These are phyloP conservation scores for Oidium heveae DNA, from an alignment of 2,329 filamentous ascomycete species.

Conservation along the genomic window DNA sequence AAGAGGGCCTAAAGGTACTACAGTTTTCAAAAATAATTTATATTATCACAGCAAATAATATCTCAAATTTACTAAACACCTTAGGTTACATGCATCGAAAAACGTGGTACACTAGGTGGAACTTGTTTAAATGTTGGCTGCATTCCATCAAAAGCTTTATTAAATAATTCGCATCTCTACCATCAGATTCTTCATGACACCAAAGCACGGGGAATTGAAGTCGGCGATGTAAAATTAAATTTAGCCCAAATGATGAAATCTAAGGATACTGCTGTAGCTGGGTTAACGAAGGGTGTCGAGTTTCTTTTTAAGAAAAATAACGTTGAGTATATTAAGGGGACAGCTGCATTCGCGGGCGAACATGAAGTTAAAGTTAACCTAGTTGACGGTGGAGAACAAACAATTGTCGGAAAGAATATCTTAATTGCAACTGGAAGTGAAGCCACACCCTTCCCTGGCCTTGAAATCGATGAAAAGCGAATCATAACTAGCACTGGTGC, in stretches of 20 bases:
- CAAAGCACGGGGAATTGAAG: constrained; percentile 90
- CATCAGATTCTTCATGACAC: constrained; percentile 93
- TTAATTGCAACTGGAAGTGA: constrained; percentile 92
- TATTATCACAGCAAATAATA: constrained; percentile 3
- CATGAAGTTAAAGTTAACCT: constrained; percentile 81
- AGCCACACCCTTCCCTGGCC: constrained; percentile 82
- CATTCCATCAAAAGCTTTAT: constrained; percentile 95
- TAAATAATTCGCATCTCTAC: constrained; percentile 98
- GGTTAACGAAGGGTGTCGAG: constrained; percentile 91
- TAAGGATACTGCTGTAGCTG: constrained; percentile 72
- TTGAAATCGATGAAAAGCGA: constrained; percentile 92
- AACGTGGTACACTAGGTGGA: constrained; percentile 80
- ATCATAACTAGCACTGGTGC: constrained; percentile 93
- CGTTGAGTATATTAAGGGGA: constrained; percentile 91
- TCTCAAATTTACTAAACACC: background rate
- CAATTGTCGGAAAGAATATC: constrained; percentile 81
- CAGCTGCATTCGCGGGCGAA: constrained; percentile 65
- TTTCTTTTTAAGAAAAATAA: constrained; percentile 99
- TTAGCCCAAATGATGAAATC: constrained; percentile 92
- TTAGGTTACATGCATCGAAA: constrained; percentile 92
- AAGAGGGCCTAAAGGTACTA: constrained; percentile 78
- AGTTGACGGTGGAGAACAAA: constrained; percentile 75
- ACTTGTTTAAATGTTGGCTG: constrained; percentile 98
- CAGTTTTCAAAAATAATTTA: background rate
- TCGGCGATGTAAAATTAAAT: constrained; percentile 92